Evolutionary conservation across 768 basidiomycete genomes (phyloP).

Genomic region (Coprinopsis sp.): DNA sequence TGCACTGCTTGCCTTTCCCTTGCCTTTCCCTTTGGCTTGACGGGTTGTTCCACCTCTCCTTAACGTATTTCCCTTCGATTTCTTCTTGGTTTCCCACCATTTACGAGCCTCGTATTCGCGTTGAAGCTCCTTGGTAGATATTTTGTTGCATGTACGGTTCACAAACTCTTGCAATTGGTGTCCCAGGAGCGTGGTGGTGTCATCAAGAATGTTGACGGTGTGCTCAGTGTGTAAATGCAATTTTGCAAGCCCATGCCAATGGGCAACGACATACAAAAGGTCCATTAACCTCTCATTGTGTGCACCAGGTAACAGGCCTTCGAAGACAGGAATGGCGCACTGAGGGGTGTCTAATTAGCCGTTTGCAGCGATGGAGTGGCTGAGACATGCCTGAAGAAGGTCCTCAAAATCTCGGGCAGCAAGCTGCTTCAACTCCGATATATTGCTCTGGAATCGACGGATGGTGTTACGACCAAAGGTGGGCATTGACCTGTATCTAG

Average conservation of each 20-base stretch:
- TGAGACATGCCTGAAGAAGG: slow-evolving; percentile 26
- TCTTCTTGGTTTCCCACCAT: slow-evolving; percentile 8
- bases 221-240: no score
- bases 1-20: no score
- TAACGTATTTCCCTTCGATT: background rate
- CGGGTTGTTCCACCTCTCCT: background rate
- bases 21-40: no score
- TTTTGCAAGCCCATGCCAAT: no score
- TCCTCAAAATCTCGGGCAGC: slow-evolving; percentile 35
- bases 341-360: slow-evolving; percentile 7
- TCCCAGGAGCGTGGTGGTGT: slow-evolving; percentile 25
- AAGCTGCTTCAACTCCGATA: slow-evolving; percentile 26
- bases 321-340: slow-evolving; percentile 33
- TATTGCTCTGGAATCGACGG: no score
- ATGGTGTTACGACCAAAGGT: no score
- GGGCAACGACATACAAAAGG: slow-evolving; percentile 22
- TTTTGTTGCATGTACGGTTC: slow-evolving; percentile 19
- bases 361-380: background rate
- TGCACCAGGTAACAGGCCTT: slow-evolving; percentile 26
- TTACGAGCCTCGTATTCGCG: slow-evolving; percentile 30
- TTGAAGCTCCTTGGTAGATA: slow-evolving; percentile 32
- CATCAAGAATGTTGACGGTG: slow-evolving; percentile 23
- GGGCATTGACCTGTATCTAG: no score
- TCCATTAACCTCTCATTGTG: slow-evolving; percentile 18
- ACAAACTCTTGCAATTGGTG: slow-evolving; percentile 27